A percentile compares a stretch with the other conserved stretches of the same genome.
These are phyloP conservation scores for Phialophora macrospora DNA, from an alignment of 2,329 filamentous ascomycete genomes.

Conservation along the genomic window DNA sequence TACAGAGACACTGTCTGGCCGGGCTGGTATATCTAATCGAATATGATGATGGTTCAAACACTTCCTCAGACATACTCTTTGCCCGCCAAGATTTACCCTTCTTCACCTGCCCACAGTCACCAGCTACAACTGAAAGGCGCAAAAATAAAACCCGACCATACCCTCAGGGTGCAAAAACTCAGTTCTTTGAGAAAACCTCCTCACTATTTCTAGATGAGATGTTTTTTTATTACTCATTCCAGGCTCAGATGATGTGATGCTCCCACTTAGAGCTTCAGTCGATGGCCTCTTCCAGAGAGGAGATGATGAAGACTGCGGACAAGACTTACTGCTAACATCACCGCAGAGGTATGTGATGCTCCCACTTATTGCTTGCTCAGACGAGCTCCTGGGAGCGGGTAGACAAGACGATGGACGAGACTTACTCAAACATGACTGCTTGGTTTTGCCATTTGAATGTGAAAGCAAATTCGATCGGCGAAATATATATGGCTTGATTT, in stretches of 20 bases:
- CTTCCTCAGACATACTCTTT: not conserved
- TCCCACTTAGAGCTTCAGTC: not conserved
- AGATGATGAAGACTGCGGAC: not conserved
- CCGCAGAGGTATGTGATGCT: not conserved
- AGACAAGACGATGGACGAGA: not conserved
- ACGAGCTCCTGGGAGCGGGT: not conserved
- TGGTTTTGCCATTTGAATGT: not conserved
- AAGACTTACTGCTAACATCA: constrained; percentile 1
- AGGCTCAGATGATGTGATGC: constrained; percentile 1
- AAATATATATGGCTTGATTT: not conserved
- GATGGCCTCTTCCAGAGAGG: not conserved
- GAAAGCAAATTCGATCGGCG: not conserved
- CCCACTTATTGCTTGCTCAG: not conserved
- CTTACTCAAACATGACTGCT: not conserved
- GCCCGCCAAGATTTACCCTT: not conserved
- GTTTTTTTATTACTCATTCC: not conserved
- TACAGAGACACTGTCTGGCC: not conserved
- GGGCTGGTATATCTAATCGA: not conserved
- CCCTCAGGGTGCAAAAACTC: not conserved
- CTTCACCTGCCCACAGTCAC: not conserved
- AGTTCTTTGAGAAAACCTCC: not conserved
- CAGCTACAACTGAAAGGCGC: not conserved
- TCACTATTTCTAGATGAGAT: not conserved
- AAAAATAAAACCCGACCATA: not conserved
- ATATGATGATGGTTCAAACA: not conserved